Evolutionary conservation across 805 yeast genomes (phyloP), one percentile per base, ranked within the genome.

Genomic region (Naumovozyma castellii): DNA sequence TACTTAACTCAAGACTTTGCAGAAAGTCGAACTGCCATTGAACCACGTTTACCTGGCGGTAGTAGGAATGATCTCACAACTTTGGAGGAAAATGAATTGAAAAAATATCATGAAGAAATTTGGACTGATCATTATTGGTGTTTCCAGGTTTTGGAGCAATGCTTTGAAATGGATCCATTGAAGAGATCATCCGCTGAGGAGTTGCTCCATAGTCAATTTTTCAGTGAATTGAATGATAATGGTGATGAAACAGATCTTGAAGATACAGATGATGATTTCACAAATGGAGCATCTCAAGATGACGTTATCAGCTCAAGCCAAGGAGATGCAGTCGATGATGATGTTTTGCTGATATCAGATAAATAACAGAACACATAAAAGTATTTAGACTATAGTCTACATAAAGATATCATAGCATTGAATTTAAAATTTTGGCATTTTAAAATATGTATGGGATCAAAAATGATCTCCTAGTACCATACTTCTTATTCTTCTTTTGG

Each of bases 391-490:
- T 15, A 10, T 16, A 27, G 12, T 5, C 25, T 19, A 33, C 14
- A 28, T 19, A 28, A 28, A 33, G n/a, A n/a, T n/a, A n/a, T n/a
- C n/a, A n/a, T n/a, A n/a, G n/a, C n/a, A n/a, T n/a, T n/a, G n/a
- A n/a, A n/a, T n/a, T n/a, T n/a, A n/a, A n/a, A 20, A 34, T 13
- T 18, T n/a, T 6, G 6, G 6, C 33, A 14, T 22, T 16, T 59
- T 59, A 86, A 42, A 77, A 68, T 25, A 88, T 49, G 52, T 62
- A 85, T 18, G 98, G 98, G 50, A 92, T 66, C 62, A 79, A 68
- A 46, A 84, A 81, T 57, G 86, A 80, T 64, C 87, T 80, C 58
- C 75, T 70, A 53, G 77, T 76, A 54, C 90, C 90, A 61, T 90
- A 92, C 47, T 76, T 75, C 52, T 67, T 69, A 64, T 90, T 94